Evolutionary conservation across 225 moss, liverwort and hornwort species (phyloP).

Genomic region (Physcomitrellopsis africana): DNA sequence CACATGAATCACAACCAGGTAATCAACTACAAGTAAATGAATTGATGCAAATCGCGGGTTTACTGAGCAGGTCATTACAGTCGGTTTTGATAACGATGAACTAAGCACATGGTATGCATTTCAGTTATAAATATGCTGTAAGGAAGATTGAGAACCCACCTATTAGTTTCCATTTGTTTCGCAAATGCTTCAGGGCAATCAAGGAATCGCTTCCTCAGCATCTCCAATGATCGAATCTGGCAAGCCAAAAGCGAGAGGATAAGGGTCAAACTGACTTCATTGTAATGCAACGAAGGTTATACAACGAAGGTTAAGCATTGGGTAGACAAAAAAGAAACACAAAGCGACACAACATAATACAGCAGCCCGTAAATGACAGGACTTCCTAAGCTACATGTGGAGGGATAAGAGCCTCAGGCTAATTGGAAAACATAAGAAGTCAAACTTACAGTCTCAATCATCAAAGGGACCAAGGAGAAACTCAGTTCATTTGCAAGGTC

Average conservation of each 20-base stretch:
- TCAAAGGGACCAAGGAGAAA: slow-evolving; percentile 10
- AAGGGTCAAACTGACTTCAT: slow-evolving; percentile 9
- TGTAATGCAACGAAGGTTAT: too few relatives aligned
- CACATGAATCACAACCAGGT: slow-evolving; percentile 10
- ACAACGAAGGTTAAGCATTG: slow-evolving; percentile 4
- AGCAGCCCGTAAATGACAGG: neutral
- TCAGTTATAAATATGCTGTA: neutral
- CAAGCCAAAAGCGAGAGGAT: slow-evolving; percentile 11
- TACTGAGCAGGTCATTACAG: slow-evolving; percentile 11
- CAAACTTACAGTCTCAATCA: neutral
- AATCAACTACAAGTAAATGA: slow-evolving; percentile 10
- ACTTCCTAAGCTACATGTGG: slow-evolving; percentile 8
- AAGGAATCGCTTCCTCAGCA: slow-evolving; percentile 88
- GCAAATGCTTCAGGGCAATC: slow-evolving; percentile 80
- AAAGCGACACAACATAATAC: neutral
- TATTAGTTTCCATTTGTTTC: slow-evolving; percentile 47
- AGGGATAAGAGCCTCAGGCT: slow-evolving; percentile 6
- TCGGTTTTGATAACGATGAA: slow-evolving; percentile 13
- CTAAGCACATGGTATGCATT: slow-evolving; percentile 19
- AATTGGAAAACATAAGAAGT: neutral
- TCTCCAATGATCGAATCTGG: slow-evolving; percentile 88
- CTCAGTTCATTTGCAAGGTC: neutral
- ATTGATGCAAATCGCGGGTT: neutral
- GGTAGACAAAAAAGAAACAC: slow-evolving; percentile 3
- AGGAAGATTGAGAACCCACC: slow-evolving; percentile 21